These are phyloP conservation scores for Neopestalotiopsis sp. DNA, from an alignment of 2,329 filamentous ascomycete species.

Conservation along the genomic window DNA sequence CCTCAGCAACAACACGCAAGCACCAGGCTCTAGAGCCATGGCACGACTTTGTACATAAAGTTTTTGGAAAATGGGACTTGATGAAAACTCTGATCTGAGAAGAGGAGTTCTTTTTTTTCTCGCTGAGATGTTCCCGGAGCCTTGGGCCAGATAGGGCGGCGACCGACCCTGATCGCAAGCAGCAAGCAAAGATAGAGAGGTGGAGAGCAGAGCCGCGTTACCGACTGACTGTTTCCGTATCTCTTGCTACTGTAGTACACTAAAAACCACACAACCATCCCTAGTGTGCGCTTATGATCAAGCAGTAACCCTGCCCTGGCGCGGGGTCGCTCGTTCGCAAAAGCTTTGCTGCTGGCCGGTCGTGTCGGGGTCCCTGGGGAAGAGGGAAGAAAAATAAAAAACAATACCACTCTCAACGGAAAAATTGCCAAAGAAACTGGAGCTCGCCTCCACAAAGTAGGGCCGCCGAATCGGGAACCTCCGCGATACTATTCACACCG, in stretches of 20 bases:
- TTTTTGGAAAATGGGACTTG: background rate
- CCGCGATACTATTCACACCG: constrained; percentile 12
- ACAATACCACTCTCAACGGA: background rate
- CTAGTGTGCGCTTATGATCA: background rate
- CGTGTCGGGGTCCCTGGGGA: no score
- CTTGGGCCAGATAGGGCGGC: background rate
- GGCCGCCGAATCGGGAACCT: background rate
- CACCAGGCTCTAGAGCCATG: background rate
- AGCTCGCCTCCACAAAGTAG: background rate
- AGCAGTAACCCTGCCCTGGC: background rate
- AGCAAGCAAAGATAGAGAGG: background rate
- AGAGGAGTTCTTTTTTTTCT: background rate
- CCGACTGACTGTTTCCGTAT: background rate
- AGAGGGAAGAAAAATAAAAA: background rate
- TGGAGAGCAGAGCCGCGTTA: background rate
- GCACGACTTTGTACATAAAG: background rate
- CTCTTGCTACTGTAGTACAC: background rate
- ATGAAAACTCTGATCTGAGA: background rate
- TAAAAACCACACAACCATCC: background rate
- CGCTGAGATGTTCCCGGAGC: background rate
- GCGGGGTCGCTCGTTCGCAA: background rate
- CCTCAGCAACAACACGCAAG: background rate
- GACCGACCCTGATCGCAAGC: background rate
- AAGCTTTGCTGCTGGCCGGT: no score
- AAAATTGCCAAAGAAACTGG: background rate